Evolutionary conservation across 2,329 filamentous ascomycete species (phyloP).

Genomic region (Mycosphaerella sp.): DNA sequence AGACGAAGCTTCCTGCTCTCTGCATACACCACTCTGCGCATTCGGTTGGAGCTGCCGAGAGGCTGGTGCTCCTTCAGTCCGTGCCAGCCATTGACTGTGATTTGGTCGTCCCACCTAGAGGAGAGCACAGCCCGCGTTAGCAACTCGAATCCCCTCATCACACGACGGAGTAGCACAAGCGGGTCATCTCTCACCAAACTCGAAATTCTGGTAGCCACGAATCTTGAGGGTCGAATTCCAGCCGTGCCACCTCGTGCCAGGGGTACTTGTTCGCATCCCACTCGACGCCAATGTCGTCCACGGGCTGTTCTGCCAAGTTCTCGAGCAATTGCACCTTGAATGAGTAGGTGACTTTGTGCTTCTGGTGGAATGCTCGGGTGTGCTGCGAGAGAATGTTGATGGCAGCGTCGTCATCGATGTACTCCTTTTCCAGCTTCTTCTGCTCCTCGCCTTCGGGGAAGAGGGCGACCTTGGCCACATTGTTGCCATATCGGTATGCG

Average conservation of each 20-base stretch:
- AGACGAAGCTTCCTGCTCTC: constrained; percentile 38
- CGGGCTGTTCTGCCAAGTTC: constrained; percentile 32
- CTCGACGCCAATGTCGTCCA: constrained; percentile 32
- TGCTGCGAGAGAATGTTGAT: constrained; percentile 33
- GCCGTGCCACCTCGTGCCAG: constrained; percentile 30
- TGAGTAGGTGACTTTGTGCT: constrained; percentile 32
- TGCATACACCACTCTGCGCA: constrained; percentile 39
- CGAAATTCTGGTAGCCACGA: constrained; percentile 37
- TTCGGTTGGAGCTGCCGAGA: constrained; percentile 37
- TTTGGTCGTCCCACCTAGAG: constrained; percentile 34
- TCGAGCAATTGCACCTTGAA: constrained; percentile 33
- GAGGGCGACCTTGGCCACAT: constrained; percentile 32
- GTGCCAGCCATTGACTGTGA: constrained; percentile 38
- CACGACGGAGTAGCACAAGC: not conserved
- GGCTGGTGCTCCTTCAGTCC: constrained; percentile 37
- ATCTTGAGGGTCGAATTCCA: constrained; percentile 39
- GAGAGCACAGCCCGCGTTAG: not conserved
- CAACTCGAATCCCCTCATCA: not conserved
- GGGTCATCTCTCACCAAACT: constrained; percentile 23
- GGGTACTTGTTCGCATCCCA: constrained; percentile 33
- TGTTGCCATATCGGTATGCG: constrained; percentile 33
- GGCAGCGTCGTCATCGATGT: constrained; percentile 26
- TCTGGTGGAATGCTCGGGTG: constrained; percentile 30
- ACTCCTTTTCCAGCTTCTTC: constrained; percentile 24
- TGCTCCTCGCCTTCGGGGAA: constrained; percentile 30